A percentile compares a stretch with the other conserved stretches of the same genome.
Evolutionary conservation across 495 filamentous ascomycete species (phyloP).

Genomic region (Aspergillus mulundensis): DNA sequence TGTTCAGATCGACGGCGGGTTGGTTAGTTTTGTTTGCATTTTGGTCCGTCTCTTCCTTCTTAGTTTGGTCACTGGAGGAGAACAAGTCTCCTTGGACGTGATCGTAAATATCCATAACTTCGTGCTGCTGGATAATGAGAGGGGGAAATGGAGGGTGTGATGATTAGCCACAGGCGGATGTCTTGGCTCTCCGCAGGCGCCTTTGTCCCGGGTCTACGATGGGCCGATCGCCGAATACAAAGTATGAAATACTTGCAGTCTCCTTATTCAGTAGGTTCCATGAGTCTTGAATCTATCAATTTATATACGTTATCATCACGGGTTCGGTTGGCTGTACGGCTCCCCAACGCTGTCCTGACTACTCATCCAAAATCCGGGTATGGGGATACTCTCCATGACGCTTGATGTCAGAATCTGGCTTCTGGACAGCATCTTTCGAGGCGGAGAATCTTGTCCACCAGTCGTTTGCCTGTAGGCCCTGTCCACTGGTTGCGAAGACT

Average conservation of each 20-base stretch:
- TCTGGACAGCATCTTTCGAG: slow-evolving; percentile 26
- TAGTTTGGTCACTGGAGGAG: slow-evolving; percentile 51
- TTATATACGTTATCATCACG: slow-evolving; percentile 16
- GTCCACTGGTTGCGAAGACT: slow-evolving; percentile 42
- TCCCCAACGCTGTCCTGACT: slow-evolving; percentile 46
- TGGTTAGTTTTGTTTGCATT: slow-evolving; percentile 30
- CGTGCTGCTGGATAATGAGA: neutral
- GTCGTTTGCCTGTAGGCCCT: slow-evolving; percentile 16
- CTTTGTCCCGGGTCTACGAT: slow-evolving; percentile 22
- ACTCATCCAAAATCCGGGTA: slow-evolving; percentile 37
- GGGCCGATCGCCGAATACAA: slow-evolving; percentile 13
- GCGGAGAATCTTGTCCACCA: slow-evolving; percentile 10
- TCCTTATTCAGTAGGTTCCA: neutral
- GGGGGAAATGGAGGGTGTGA: slow-evolving; percentile 1
- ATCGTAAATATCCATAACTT: slow-evolving; percentile 90
- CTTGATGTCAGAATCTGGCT: slow-evolving; percentile 43
- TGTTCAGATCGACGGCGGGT: slow-evolving; percentile 63
- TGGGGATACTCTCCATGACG: slow-evolving; percentile 45
- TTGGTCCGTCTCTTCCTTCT: slow-evolving; percentile 44
- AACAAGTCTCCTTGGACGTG: slow-evolving; percentile 86
- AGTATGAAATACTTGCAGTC: neutral
- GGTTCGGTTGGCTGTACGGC: slow-evolving; percentile 33
- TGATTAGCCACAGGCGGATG: slow-evolving; percentile 7
- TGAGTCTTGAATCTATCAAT: neutral
- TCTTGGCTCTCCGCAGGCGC: slow-evolving; percentile 7